Percentiles rank a stretch among this genome's conserved stretches.
These are phyloP conservation scores for Cylindrotheca fusiformis DNA, from an alignment of 108 stramenopile genomes.

Conservation along the genomic window DNA sequence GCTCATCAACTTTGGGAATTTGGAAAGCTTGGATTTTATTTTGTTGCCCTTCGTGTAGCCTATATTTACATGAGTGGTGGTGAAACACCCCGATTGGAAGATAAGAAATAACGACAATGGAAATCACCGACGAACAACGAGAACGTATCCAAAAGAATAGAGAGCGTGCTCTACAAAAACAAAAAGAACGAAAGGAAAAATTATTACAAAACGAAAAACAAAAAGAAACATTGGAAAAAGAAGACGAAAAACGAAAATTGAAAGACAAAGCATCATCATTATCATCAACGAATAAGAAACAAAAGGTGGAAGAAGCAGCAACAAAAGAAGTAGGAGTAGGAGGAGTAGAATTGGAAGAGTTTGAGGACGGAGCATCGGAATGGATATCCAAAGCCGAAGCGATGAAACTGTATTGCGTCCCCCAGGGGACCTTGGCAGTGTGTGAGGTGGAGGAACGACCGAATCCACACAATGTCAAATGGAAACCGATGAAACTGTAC, in stretches of 20 bases:
- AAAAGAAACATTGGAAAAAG: conserved; percentile 24
- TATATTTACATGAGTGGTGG: conserved; percentile 69
- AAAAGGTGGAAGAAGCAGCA: conserved; percentile 1
- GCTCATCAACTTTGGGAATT: conserved; percentile 60
- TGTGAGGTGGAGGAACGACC: conserved; percentile 57
- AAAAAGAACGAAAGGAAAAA: conserved; percentile 42
- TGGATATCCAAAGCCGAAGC: conserved; percentile 76
- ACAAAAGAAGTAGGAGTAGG: conserved; percentile 16
- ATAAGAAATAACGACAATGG: background rate
- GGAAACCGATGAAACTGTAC: conserved; percentile 75
- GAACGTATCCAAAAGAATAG: conserved; percentile 74
- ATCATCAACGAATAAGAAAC: conserved; percentile 7
- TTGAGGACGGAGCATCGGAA: conserved; percentile 63
- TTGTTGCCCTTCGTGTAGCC: conserved; percentile 65
- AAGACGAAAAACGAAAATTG: conserved; percentile 6
- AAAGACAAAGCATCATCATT: conserved; percentile 10
- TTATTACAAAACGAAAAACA: no score
- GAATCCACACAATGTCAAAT: conserved; percentile 69
- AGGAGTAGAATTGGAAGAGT: conserved; percentile 55
- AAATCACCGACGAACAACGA: conserved; percentile 54
- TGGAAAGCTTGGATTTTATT: conserved; percentile 70
- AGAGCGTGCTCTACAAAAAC: conserved; percentile 67
- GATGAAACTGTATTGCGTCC: conserved; percentile 66
- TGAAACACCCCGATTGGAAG: background rate
- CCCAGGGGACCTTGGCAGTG: conserved; percentile 77